Evolutionary conservation across 106 monocot genomes (phyloP).

Genomic region (Cymbidium sinense): DNA sequence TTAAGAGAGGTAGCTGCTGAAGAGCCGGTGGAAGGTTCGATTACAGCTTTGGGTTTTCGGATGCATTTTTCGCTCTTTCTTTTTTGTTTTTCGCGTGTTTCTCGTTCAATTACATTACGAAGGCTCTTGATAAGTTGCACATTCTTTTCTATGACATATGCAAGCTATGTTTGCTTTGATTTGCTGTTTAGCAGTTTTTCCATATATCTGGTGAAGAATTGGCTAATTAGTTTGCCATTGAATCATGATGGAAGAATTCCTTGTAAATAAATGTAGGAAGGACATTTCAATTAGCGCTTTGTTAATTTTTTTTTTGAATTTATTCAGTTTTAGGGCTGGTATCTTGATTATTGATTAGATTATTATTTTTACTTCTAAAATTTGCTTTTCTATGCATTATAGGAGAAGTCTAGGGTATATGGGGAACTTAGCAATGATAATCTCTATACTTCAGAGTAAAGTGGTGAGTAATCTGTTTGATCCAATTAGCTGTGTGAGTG

Average conservation of each 20-base stretch:
- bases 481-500: neutral
- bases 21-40: constrained; percentile 16
- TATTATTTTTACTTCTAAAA: neutral
- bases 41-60: neutral
- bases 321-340: neutral
- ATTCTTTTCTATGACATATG: neutral
- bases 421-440: neutral
- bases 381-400: neutral
- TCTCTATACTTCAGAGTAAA: neutral
- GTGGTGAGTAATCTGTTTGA: neutral
- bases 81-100: neutral
- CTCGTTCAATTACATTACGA: neutral
- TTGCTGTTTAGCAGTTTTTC: neutral
- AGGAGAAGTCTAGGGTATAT: neutral
- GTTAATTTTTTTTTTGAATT: neutral
- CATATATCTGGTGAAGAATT: neutral
- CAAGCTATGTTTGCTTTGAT: neutral
- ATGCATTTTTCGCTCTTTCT: too few relatives aligned
- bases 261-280: neutral
- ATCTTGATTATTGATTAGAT: neutral
- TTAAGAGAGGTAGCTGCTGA: constrained; percentile 35
- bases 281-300: neutral
- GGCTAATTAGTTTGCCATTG: neutral
- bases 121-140: constrained; percentile 7
- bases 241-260: neutral